Evolutionary conservation across 257 asterid genomes (phyloP).

Genomic region (Leptodermis oblonga): DNA sequence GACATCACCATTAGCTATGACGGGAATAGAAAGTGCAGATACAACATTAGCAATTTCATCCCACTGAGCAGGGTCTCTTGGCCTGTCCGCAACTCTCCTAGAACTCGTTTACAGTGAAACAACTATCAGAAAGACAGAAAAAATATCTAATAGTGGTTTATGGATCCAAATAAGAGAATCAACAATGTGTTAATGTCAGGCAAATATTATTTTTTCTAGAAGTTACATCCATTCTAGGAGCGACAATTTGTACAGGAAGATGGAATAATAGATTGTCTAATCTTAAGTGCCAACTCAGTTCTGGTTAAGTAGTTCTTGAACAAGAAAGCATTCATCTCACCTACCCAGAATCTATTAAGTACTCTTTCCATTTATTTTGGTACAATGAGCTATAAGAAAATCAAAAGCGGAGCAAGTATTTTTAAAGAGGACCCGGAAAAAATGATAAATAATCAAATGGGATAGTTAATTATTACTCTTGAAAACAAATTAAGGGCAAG

Average conservation of each 20-base stretch:
- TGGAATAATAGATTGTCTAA: not conserved
- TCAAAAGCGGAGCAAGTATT: not conserved
- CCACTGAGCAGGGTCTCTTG: constrained; percentile 98
- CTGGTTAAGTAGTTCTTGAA: not conserved
- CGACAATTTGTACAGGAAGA: not conserved
- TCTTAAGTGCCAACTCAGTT: not conserved
- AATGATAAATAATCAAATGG: not conserved
- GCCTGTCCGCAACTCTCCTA: constrained; percentile 92
- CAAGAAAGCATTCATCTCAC: not conserved
- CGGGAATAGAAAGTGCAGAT: constrained; percentile 82
- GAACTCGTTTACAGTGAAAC: constrained; percentile 14
- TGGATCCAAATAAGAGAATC: not conserved
- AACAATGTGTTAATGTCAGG: not conserved
- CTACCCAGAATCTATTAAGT: not conserved
- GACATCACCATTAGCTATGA: constrained; percentile 93
- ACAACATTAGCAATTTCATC: constrained; percentile 83
- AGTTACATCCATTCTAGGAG: not conserved
- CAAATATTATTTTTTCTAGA: not conserved
- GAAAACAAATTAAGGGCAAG: not conserved
- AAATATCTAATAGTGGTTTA: not conserved
- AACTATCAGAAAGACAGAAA: constrained; percentile 1
- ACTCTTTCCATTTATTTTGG: not conserved
- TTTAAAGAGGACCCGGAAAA: not conserved
- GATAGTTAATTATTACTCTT: not conserved
- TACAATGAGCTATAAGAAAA: not conserved